Conservation (phyloP, 208 protist genomes). For the Naegleria lovaniensis region DNA sequence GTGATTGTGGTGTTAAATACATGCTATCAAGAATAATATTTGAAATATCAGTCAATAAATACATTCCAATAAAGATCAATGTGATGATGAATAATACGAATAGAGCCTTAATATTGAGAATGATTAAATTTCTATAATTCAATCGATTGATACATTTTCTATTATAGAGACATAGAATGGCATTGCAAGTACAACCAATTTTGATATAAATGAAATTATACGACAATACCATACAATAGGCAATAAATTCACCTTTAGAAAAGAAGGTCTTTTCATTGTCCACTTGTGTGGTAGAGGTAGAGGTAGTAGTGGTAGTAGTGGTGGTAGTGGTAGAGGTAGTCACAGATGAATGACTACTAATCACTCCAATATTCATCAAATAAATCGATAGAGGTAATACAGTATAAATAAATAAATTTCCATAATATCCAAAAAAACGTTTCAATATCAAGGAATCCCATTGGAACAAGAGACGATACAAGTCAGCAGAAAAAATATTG, state of each 20-base stretch:
- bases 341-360: not conserved
- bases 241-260: not conserved
- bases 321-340: no score
- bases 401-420: not conserved
- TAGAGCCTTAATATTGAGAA: not conserved
- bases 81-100: not conserved
- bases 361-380: not conserved
- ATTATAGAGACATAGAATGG: not conserved
- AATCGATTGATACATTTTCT: not conserved
- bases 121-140: not conserved
- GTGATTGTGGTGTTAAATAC: not conserved
- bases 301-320: no score
- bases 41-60: not conserved
- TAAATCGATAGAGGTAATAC: not conserved
- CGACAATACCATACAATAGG: not conserved
- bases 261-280: no score
- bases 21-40: not conserved
- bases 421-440: not conserved
- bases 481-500: no score
- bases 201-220: not conserved
- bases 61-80: not conserved
- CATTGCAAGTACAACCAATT: not conserved
- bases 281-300: no score
- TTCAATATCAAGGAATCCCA: not conserved
- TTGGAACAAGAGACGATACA: not conserved